Conservation (phyloP, 352 stramenopile genomes). For the Pythium vanterpoolii region DNA sequence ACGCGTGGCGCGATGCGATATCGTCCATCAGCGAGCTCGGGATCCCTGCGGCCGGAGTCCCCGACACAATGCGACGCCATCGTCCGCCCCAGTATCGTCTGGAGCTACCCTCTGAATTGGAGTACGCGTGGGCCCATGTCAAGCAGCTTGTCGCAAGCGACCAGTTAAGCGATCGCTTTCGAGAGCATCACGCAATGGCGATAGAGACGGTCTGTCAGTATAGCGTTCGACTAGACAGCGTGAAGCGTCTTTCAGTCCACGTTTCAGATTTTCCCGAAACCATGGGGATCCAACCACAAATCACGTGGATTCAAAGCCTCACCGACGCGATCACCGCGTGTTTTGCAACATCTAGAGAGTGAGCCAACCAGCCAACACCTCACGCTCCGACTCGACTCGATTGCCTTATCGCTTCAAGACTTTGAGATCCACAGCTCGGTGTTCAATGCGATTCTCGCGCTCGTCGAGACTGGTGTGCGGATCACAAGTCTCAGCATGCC, state of each 20-base stretch:
- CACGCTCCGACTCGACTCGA: neutral
- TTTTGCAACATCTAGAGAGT: neutral
- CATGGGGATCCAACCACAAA: neutral
- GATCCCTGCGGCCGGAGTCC: neutral
- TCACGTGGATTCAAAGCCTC: neutral
- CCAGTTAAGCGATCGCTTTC: neutral
- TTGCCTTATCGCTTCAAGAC: neutral
- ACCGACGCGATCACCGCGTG: neutral
- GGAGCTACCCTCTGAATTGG: neutral
- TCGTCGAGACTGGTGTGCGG: constrained; percentile 1
- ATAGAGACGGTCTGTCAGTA: neutral
- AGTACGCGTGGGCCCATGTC: neutral
- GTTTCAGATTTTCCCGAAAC: neutral
- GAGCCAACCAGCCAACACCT: neutral
- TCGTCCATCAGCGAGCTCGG: neutral
- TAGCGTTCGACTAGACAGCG: neutral
- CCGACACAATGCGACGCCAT: neutral
- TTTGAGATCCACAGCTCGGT: neutral
- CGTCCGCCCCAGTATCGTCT: neutral
- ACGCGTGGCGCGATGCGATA: neutral
- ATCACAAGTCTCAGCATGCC: neutral
- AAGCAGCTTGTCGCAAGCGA: neutral
- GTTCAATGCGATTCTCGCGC: neutral
- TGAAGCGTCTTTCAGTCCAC: neutral
- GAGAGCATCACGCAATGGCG: neutral